Evolutionary conservation across 805 yeast genomes (phyloP).

Genomic region (Pichia nakasei): DNA sequence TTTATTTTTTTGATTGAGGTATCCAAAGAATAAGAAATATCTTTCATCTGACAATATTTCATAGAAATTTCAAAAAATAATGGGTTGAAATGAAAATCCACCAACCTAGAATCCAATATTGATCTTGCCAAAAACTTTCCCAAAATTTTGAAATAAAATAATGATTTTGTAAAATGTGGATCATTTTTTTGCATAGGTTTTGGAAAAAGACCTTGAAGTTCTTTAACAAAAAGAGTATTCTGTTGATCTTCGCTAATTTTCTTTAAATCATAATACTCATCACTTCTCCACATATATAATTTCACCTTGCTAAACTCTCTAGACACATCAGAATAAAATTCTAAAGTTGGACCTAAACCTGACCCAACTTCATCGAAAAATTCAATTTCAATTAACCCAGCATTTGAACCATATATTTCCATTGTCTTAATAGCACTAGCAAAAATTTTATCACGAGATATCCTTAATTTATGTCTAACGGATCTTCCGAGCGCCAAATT

Average conservation of each 20-base stretch:
- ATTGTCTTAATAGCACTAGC: conserved; percentile 74
- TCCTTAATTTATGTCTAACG: conserved; percentile 68
- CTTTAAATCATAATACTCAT: conserved; percentile 7
- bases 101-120: conserved; percentile 74
- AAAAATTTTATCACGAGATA: conserved; percentile 60
- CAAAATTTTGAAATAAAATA: conserved; percentile 51
- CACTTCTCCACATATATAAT: conserved; percentile 61
- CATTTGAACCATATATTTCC: conserved; percentile 66
- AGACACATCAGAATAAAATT: conserved; percentile 79
- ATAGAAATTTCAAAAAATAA: conserved; percentile 58
- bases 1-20: conserved; percentile 31
- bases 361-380: conserved; percentile 90
- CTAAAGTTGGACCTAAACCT: conserved; percentile 93
- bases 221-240: conserved; percentile 30
- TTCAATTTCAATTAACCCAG: conserved; percentile 78
- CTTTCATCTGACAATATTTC: conserved; percentile 3
- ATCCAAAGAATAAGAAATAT: conserved; percentile 1
- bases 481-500: conserved; percentile 62
- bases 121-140: conserved; percentile 87
- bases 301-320: conserved; percentile 55
- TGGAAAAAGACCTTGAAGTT: conserved; percentile 63
- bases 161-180: conserved; percentile 32
- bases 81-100: conserved; percentile 72
- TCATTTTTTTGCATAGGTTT: conserved; percentile 34
- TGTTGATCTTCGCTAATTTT: conserved; percentile 1